Conservation (phyloP, 352 stramenopile genomes). For the Phytopythium montanum region DNA sequence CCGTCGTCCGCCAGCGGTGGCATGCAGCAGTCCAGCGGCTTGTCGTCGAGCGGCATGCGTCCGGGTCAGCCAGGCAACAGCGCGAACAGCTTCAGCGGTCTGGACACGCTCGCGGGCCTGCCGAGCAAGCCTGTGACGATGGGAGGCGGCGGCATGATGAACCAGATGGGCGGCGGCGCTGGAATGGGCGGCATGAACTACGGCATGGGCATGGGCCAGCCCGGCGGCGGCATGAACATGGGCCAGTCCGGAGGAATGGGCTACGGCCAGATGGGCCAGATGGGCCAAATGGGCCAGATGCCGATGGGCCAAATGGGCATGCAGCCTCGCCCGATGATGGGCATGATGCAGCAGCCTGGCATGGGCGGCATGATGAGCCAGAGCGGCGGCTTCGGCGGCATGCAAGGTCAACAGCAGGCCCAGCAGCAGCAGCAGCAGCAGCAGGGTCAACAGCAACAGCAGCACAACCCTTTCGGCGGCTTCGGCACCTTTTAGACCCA, state of each 20-base stretch:
- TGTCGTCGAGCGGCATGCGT: conserved; percentile 16
- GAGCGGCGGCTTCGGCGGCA: conserved; percentile 32
- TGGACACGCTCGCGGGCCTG: conserved; percentile 80
- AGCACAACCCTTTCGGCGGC: conserved; percentile 47
- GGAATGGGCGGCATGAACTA: conserved; percentile 54
- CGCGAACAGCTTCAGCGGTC: conserved; percentile 74
- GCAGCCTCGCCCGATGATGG: conserved; percentile 33
- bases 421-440: conserved; percentile 57
- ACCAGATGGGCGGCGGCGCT: conserved; percentile 29
- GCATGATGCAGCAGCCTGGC: conserved; percentile 36
- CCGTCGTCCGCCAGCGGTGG: conserved; percentile 19
- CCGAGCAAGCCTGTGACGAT: conserved; percentile 57
- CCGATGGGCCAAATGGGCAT: conserved; percentile 17
- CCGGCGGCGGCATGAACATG: conserved; percentile 16
- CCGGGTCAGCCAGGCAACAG: conserved; percentile 25
- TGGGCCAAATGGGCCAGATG: conserved; percentile 35
- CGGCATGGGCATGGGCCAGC: conserved; percentile 22
- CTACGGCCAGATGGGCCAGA: conserved; percentile 34
- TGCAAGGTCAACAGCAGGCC: conserved; percentile 45
- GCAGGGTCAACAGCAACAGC: conserved; percentile 57
- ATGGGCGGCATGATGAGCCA: conserved; percentile 71
- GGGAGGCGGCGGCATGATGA: conserved; percentile 47
- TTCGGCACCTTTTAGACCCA: conserved; percentile 40
- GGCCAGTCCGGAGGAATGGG: conserved; percentile 19
- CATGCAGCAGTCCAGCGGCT: conserved; percentile 8